Evolutionary conservation across 2,329 filamentous ascomycete genomes (phyloP).

Genomic region (Neocucurbitaria cava): DNA sequence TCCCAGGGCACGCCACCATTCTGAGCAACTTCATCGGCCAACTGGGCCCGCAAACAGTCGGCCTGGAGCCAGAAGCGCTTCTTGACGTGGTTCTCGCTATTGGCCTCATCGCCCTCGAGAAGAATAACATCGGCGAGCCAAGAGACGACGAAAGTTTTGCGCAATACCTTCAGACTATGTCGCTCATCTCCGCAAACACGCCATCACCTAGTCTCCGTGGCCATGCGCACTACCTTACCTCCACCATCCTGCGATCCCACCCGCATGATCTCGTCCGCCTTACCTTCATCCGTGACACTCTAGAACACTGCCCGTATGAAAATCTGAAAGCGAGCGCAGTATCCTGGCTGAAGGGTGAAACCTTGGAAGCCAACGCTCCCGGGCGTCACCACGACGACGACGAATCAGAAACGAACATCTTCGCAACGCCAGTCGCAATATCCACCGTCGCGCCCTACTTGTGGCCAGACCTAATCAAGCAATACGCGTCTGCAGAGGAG

Average conservation of each 20-base stretch:
- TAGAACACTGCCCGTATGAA: constrained; percentile 62
- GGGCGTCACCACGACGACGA: constrained; percentile 20
- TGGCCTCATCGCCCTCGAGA: constrained; percentile 58
- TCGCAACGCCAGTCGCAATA: constrained; percentile 56
- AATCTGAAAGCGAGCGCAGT: constrained; percentile 65
- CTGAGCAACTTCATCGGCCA: constrained; percentile 59
- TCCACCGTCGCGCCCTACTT: constrained; percentile 59
- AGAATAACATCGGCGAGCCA: constrained; percentile 54
- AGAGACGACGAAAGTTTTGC: constrained; percentile 60
- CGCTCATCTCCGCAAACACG: constrained; percentile 57
- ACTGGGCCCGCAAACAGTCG: constrained; percentile 44
- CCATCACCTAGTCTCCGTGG: constrained; percentile 56
- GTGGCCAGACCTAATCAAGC: constrained; percentile 57
- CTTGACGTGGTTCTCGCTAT: constrained; percentile 63
- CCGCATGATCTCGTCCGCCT: constrained; percentile 60
- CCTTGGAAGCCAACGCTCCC: constrained; percentile 55
- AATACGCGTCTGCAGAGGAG: constrained; percentile 43
- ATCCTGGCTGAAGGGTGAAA: constrained; percentile 67
- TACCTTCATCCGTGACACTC: constrained; percentile 61
- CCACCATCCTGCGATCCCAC: constrained; percentile 60
- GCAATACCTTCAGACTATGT: constrained; percentile 59
- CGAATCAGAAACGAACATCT: constrained; percentile 43
- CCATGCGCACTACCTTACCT: constrained; percentile 58
- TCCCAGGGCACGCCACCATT: constrained; percentile 60
- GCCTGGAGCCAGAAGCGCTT: constrained; percentile 57